Percentiles rank a stretch among this genome's conserved stretches.
Evolutionary conservation across 768 basidiomycete species (phyloP).

Genomic region (Rhizopogon salebrosus): DNA sequence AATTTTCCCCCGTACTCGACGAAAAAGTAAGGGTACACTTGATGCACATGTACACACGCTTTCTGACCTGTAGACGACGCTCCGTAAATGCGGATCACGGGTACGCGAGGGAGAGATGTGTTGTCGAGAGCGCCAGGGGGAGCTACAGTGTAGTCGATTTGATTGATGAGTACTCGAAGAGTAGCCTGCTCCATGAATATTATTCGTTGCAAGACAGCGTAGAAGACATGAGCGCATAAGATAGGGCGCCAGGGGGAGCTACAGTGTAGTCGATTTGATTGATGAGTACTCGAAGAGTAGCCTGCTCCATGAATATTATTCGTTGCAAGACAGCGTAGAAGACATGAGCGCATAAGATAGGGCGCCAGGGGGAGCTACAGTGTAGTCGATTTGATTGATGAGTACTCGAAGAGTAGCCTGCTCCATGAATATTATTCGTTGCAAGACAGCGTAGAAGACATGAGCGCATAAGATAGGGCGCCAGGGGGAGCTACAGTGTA

Average conservation of each 20-base stretch:
- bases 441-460: background rate
- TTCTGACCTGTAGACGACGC: constrained; percentile 70
- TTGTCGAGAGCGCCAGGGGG: constrained; percentile 64
- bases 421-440: background rate
- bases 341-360: constrained; percentile 31
- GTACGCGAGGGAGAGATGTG: constrained; percentile 55
- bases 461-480: constrained; percentile 33
- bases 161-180: constrained; percentile 41
- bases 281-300: constrained; percentile 37
- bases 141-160: constrained; percentile 61
- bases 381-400: constrained; percentile 61
- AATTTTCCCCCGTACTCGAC: constrained; percentile 74
- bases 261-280: constrained; percentile 64
- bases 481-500: constrained; percentile 54
- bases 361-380: constrained; percentile 48
- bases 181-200: constrained; percentile 12
- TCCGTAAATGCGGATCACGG: constrained; percentile 85
- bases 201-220: background rate
- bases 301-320: constrained; percentile 2
- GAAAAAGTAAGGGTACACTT: constrained; percentile 92
- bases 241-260: constrained; percentile 51
- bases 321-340: background rate
- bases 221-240: background rate
- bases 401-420: constrained; percentile 34
- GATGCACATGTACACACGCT: constrained; percentile 87